Evolutionary conservation across 164 flowering plant species (phyloP).

Genomic region (Buxus sempervirens): DNA sequence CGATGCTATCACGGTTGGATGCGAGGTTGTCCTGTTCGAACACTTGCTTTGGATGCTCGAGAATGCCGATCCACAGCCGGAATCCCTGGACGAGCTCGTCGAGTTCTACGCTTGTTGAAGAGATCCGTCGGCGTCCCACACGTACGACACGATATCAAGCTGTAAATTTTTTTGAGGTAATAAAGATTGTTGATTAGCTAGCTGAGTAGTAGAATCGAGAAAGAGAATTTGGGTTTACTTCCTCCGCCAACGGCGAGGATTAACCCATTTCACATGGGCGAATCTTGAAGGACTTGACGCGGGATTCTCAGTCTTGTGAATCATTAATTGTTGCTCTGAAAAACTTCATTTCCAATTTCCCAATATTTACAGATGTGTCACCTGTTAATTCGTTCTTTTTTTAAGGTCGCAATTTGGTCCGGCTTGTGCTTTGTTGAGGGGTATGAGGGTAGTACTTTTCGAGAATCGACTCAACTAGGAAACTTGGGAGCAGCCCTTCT

Average conservation of each 20-base stretch:
- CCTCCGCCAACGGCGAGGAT: slow-evolving; percentile 16
- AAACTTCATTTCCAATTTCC: no score
- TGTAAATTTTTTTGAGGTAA: neutral
- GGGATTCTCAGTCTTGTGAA: slow-evolving; percentile 3
- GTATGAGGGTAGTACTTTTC: no score
- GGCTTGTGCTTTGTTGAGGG: no score
- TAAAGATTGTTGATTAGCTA: neutral
- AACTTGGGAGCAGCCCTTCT: no score
- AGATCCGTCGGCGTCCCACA: neutral
- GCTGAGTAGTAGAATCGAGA: neutral
- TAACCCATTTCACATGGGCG: slow-evolving; percentile 21
- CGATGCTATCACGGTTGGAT: slow-evolving; percentile 41
- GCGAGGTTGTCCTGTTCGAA: slow-evolving; percentile 92
- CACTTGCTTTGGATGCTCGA: slow-evolving; percentile 96
- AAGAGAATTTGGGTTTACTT: neutral
- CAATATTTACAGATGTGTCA: no score
- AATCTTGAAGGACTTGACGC: slow-evolving; percentile 10
- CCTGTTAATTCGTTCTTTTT: no score
- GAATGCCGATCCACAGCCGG: slow-evolving; percentile 60
- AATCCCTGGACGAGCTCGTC: slow-evolving; percentile 68
- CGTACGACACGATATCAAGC: neutral
- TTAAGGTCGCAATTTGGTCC: no score
- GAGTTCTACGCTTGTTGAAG: slow-evolving; percentile 58
- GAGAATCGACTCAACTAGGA: no score
- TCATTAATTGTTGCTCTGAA: no score